These are phyloP conservation scores for Acer yangbiense DNA, from an alignment of 345 rosid genomes.

Conservation along the genomic window DNA sequence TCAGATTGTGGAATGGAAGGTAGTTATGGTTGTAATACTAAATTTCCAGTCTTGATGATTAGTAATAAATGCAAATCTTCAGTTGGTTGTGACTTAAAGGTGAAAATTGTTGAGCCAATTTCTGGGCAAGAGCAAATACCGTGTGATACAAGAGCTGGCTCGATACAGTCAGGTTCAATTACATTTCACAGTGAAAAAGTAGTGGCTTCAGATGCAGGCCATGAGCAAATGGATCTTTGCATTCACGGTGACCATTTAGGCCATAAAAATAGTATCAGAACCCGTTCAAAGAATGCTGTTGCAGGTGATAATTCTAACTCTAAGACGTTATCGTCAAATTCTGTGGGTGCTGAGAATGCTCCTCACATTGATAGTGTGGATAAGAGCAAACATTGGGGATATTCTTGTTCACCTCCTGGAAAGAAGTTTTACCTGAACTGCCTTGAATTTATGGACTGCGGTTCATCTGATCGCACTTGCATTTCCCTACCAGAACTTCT, in stretches of 20 bases:
- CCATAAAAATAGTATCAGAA: slow-evolving; percentile 25
- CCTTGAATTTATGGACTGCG: slow-evolving; percentile 51
- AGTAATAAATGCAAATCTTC: slow-evolving; percentile 17
- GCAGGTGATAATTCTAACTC: slow-evolving; percentile 10
- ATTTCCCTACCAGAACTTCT: slow-evolving; percentile 81
- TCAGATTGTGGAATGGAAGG: slow-evolving; percentile 30
- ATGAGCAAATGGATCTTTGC: slow-evolving; percentile 12
- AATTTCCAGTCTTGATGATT: slow-evolving; percentile 18
- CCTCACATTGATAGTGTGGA: slow-evolving; percentile 9
- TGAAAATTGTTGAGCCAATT: slow-evolving; percentile 20
- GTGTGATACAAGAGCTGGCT: slow-evolving; percentile 23
- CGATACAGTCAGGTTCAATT: slow-evolving; percentile 23
- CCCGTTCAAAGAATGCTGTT: slow-evolving; percentile 16
- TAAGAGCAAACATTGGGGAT: slow-evolving; percentile 19
- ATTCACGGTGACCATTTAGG: slow-evolving; percentile 25
- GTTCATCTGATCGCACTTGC: slow-evolving; percentile 37
- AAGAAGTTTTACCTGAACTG: slow-evolving; percentile 79
- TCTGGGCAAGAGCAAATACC: slow-evolving; percentile 21
- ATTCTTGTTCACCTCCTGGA: slow-evolving; percentile 47
- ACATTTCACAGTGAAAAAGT: slow-evolving; percentile 17
- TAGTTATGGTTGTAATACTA: slow-evolving; percentile 21
- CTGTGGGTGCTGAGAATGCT: slow-evolving; percentile 24
- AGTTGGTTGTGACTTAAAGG: slow-evolving; percentile 28
- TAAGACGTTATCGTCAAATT: slow-evolving; percentile 12
- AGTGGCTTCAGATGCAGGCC: slow-evolving; percentile 19